Evolutionary conservation across 805 yeast species (phyloP).

Genomic region (Candida corydali): DNA sequence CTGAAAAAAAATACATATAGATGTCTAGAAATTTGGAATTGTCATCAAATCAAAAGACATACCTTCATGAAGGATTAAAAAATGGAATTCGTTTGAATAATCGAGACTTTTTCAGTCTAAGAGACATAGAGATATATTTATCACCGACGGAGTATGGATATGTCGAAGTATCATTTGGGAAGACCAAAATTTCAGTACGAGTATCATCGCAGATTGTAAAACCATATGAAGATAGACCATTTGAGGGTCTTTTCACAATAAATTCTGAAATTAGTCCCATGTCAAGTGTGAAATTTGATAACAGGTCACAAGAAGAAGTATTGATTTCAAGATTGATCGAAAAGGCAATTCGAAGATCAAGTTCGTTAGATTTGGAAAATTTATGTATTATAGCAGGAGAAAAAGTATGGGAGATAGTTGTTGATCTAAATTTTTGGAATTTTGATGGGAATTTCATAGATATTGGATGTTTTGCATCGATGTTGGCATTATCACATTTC

Average conservation of each 20-base stretch:
- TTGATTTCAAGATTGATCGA: slow-evolving; percentile 80
- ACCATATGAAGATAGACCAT: slow-evolving; percentile 89
- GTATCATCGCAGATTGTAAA: slow-evolving; percentile 71
- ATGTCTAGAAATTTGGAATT: slow-evolving; percentile 64
- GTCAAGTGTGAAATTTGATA: slow-evolving; percentile 84
- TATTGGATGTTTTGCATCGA: slow-evolving; percentile 84
- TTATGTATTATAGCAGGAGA: slow-evolving; percentile 88
- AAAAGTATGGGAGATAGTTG: slow-evolving; percentile 87
- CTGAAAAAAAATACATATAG: not conserved
- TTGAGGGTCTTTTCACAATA: slow-evolving; percentile 84
- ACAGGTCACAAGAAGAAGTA: slow-evolving; percentile 76
- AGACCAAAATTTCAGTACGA: slow-evolving; percentile 63
- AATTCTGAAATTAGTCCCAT: slow-evolving; percentile 84
- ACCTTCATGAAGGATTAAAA: slow-evolving; percentile 59
- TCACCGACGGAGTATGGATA: slow-evolving; percentile 73
- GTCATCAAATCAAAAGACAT: slow-evolving; percentile 58
- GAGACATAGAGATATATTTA: slow-evolving; percentile 54
- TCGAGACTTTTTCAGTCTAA: slow-evolving; percentile 56
- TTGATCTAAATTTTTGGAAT: slow-evolving; percentile 83
- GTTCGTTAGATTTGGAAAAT: slow-evolving; percentile 86
- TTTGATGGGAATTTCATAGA: slow-evolving; percentile 94
- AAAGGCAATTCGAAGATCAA: slow-evolving; percentile 85
- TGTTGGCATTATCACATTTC: slow-evolving; percentile 80
- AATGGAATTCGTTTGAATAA: slow-evolving; percentile 66
- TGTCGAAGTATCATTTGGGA: slow-evolving; percentile 74